Conservation (phyloP, 148 eudicot genomes). For the Persicaria maculosa region DNA sequence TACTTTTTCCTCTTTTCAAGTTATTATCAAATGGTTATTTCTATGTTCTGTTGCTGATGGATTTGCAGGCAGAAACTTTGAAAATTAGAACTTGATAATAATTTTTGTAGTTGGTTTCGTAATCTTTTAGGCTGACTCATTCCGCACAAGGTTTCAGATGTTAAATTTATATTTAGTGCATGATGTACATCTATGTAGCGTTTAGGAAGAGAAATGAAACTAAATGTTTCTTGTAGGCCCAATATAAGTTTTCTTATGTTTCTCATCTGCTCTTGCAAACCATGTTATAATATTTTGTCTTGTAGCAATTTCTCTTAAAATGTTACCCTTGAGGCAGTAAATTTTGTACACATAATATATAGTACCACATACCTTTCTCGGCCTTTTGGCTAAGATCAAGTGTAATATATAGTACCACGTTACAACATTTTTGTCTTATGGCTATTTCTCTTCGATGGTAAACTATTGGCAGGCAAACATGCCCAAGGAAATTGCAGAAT, state of each 20-base stretch:
- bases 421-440: neutral
- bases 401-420: constrained; percentile 14
- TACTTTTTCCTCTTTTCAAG: neutral
- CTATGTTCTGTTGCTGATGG: neutral
- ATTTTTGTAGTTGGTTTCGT: neutral
- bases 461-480: constrained; percentile 61
- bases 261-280: neutral
- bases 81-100: neutral
- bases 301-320: neutral
- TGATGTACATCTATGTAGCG: neutral
- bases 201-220: neutral
- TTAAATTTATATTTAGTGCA: neutral
- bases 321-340: neutral
- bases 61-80: neutral
- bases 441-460: neutral
- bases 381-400: constrained; percentile 55
- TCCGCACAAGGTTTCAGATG: neutral
- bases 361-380: constrained; percentile 36
- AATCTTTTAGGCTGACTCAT: neutral
- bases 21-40: neutral
- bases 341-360: neutral
- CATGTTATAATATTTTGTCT: constrained; percentile 1
- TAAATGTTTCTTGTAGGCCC: neutral
- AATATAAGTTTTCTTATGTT: neutral
- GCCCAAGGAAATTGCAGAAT: constrained; percentile 97